phyloP scores from a whole-genome alignment of 148 eudicot species.

The Rhododendron williamsianum region DNA sequence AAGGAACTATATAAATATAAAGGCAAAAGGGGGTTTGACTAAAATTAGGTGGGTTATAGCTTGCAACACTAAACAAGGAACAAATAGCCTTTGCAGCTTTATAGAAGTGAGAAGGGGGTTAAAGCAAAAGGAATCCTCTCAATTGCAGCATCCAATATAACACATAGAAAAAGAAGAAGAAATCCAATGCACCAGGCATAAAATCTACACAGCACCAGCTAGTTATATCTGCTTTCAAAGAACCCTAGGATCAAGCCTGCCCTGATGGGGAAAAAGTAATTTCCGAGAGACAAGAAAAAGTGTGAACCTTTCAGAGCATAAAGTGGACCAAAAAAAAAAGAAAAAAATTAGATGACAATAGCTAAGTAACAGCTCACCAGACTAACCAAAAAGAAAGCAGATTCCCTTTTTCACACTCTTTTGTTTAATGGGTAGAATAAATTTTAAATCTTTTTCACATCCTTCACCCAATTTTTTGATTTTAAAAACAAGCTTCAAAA shows the following conservation, averaged over 20 bases:
- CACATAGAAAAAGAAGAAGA: conserved; percentile 32
- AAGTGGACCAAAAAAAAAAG: conserved; percentile 46
- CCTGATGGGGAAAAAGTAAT: conserved; percentile 28
- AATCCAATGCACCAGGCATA: conserved; percentile 61
- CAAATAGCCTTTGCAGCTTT: conserved; percentile 85
- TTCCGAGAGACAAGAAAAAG: conserved; percentile 60
- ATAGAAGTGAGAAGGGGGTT: conserved; percentile 39
- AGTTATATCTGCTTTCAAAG: conserved; percentile 21
- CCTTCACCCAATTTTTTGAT: conserved; percentile 4
- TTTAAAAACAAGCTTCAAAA: conserved; percentile 14
- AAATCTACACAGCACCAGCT: conserved; percentile 40
- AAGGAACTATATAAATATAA: conserved; percentile 27
- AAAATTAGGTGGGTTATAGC: conserved; percentile 47
- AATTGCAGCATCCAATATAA: conserved; percentile 47
- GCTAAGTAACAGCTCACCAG: conserved; percentile 72
- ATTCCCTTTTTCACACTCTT: conserved; percentile 41
- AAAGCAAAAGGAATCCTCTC: conserved; percentile 57
- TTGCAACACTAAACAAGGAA: conserved; percentile 89
- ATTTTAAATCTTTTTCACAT: background rate
- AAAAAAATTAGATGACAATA: conserved; percentile 37
- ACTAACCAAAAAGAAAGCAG: conserved; percentile 50
- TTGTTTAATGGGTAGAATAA: conserved; percentile 7
- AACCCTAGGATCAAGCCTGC: conserved; percentile 45
- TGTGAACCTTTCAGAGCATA: conserved; percentile 78
- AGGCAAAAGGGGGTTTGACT: conserved; percentile 59